phyloP scores from a whole-genome alignment of 495 filamentous ascomycete species.

The Xylaria intraflava region DNA sequence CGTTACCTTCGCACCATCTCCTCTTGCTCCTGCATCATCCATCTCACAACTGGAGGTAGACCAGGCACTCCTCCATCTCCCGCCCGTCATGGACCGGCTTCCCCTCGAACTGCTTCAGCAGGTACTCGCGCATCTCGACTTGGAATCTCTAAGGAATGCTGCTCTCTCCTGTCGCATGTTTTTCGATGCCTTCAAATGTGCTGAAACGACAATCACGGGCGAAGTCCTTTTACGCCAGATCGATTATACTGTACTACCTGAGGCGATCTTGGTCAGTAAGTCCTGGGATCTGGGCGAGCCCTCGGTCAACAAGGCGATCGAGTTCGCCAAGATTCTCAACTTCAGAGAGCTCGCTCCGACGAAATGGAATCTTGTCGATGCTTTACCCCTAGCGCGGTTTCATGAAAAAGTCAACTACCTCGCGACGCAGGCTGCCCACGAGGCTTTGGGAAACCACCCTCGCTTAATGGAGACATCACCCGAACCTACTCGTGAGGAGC shows the following conservation, averaged over 20 bases:
- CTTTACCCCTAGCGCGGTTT: neutral
- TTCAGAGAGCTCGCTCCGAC: neutral
- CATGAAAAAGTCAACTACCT: conserved; percentile 4
- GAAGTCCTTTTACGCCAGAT: neutral
- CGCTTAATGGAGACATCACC: neutral
- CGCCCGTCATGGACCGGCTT: no score
- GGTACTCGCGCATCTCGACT: no score
- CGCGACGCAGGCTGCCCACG: neutral
- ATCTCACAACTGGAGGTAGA: no score
- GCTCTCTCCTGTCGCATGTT: conserved; percentile 1
- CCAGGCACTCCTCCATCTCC: no score
- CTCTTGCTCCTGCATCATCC: no score
- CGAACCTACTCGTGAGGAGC: neutral
- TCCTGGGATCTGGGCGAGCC: neutral
- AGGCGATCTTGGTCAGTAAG: conserved; percentile 1
- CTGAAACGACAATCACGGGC: conserved; percentile 1
- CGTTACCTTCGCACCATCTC: no score
- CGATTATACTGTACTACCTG: conserved; percentile 3
- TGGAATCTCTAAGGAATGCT: neutral
- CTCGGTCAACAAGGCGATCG: neutral
- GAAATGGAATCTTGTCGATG: conserved; percentile 5
- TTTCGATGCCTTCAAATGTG: neutral
- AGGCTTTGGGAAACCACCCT: neutral
- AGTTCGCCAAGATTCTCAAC: neutral
- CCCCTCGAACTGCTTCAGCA: no score